Base-by-base conservation (phyloP, 306 rosid species). In the Urtica urens region DNA sequence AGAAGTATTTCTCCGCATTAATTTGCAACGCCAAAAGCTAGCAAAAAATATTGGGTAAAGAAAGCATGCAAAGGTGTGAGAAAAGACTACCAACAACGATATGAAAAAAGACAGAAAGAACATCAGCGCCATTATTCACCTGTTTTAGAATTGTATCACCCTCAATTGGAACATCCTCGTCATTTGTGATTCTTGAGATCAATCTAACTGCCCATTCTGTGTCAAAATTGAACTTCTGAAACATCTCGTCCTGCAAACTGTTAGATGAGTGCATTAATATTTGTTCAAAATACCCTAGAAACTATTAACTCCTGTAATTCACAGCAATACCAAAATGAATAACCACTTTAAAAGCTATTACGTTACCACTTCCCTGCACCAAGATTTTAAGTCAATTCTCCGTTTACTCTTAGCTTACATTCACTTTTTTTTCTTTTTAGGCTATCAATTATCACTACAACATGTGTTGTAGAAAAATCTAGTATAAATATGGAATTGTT, bases 241-340 rank as follows among this genome's bases (percentile, higher is more conserved):
- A 84, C 95, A 90, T 90, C 75, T 90, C 95, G 59, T 90, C 97
- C 83, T 90, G 97, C 86, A 90, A 72, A 67, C 97, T 90, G 60
- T 69, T 55, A 63, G 58, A 72, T 61, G 53, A 54, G 26, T 31
- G 37, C 22, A 66, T 62, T n/a, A 61, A 63, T 67, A 59, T 27
- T 20, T 65, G 38, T 31, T 53, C 14, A 30, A 23, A 27, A 48
- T 38, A 19, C 17, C 23, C 49, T 18, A 2, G 25, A 55, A 40
- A 40, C 1, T 14, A 21, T 14, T 51, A 30, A 33, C 4, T 20
- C 25, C 40, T 13, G 25, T 31, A 7, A 15, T 16, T 49, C 23
- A 13, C 34, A 34, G 40, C 22, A 19, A n/a, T n/a, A 20, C 23
- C 27, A 39, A 29, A 9, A 51, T 12, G 5, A 30, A 42, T 42